phyloP scores from a whole-genome alignment of 75 land plant species.

The Larix kaempferi region DNA sequence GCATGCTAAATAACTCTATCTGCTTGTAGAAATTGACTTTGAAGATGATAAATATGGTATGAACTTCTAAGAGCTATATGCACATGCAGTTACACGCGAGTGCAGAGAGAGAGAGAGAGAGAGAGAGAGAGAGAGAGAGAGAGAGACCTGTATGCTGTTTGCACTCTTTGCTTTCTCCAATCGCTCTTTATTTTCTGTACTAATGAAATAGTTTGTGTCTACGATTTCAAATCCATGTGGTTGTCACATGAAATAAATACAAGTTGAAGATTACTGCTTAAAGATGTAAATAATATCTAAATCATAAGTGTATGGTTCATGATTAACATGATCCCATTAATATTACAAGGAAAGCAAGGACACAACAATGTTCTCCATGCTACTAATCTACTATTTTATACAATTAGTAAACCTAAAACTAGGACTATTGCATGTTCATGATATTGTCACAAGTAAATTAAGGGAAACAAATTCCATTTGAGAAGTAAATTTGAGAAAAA shows the following conservation, averaged over 20 bases:
- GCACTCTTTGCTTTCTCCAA: slow-evolving; percentile 65
- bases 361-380: background rate
- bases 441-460: background rate
- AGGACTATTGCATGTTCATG: background rate
- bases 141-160: slow-evolving; percentile 56
- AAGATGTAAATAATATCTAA: background rate
- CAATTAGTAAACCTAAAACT: background rate
- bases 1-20: background rate
- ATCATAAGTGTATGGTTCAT: too few relatives aligned
- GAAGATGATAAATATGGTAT: background rate
- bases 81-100: background rate
- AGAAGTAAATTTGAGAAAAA: background rate
- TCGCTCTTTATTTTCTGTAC: slow-evolving; percentile 64
- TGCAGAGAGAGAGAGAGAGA: background rate
- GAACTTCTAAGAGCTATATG: background rate
- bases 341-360: slow-evolving; percentile 8
- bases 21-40: too few relatives aligned
- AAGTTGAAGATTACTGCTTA: background rate
- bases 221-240: slow-evolving; percentile 68
- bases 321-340: background rate
- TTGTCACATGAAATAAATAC: background rate
- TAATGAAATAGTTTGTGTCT: slow-evolving; percentile 71
- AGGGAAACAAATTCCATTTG: background rate
- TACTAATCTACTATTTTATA: background rate
- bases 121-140: background rate